Percentiles rank a stretch among this genome's conserved stretches.
Conservation (phyloP, 345 rosid genomes). For the Murraya koenigii region DNA sequence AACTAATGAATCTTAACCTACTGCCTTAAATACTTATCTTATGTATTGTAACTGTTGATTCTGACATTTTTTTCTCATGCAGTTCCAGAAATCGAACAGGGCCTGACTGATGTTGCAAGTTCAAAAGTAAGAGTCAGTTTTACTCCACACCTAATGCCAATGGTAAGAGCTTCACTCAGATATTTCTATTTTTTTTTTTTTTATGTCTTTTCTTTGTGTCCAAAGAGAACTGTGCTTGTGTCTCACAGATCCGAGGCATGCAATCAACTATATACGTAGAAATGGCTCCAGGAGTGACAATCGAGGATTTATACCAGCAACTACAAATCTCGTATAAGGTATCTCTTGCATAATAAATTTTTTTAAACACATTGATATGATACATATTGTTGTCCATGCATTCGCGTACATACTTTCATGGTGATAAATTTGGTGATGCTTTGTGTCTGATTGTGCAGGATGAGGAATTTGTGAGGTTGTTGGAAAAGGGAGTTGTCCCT, state of each 20-base stretch:
- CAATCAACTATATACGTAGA: constrained; percentile 88
- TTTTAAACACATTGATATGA: neutral
- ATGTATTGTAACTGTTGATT: neutral
- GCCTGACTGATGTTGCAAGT: constrained; percentile 65
- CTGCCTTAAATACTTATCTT: neutral
- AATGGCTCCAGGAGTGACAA: constrained; percentile 64
- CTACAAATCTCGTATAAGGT: constrained; percentile 65
- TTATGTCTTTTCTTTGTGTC: constrained; percentile 12
- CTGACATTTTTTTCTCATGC: constrained; percentile 28
- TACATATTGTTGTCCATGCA: neutral
- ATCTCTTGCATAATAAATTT: neutral
- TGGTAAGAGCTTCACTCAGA: constrained; percentile 46
- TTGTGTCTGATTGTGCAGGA: constrained; percentile 35
- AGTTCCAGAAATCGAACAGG: constrained; percentile 99
- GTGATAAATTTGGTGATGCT: neutral
- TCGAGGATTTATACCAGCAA: constrained; percentile 61
- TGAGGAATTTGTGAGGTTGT: constrained; percentile 76
- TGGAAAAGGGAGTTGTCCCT: constrained; percentile 77
- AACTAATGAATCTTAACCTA: neutral
- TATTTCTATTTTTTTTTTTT: neutral
- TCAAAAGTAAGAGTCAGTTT: constrained; percentile 86
- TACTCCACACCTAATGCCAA: constrained; percentile 98
- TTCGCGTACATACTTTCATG: too few relatives aligned
- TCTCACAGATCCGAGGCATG: constrained; percentile 84
- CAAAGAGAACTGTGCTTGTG: neutral